phyloP scores from a whole-genome alignment of 208 protist genomes.

The Porcisia hertigi region DNA sequence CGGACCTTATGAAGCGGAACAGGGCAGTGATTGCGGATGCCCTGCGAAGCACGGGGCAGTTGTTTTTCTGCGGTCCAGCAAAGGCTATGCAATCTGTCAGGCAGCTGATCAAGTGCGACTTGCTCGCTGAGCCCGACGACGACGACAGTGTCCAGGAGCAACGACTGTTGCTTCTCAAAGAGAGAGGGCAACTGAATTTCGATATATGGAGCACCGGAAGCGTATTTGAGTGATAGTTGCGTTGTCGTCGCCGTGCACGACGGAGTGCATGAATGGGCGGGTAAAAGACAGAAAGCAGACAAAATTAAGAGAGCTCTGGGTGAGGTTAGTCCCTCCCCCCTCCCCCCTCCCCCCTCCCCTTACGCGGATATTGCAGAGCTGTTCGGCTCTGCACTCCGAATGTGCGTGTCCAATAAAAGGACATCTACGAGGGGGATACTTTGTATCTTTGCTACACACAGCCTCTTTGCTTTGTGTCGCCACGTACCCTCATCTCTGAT shows the following conservation, averaged over 20 bases:
- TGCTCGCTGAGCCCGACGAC: slow-evolving; percentile 65
- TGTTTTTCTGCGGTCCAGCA: slow-evolving; percentile 81
- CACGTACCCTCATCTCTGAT: neutral
- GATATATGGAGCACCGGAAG: slow-evolving; percentile 74
- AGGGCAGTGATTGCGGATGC: slow-evolving; percentile 25
- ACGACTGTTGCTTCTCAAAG: slow-evolving; percentile 56
- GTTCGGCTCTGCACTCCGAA: neutral
- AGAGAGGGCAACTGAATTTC: slow-evolving; percentile 62
- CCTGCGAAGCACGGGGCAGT: slow-evolving; percentile 33
- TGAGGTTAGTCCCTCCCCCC: neutral
- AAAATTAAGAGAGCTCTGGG: neutral
- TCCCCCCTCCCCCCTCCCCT: neutral
- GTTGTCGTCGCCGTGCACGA: neutral
- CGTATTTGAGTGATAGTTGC: slow-evolving; percentile 39
- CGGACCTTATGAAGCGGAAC: slow-evolving; percentile 55
- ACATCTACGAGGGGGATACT: neutral
- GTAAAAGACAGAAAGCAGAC: neutral
- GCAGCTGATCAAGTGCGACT: slow-evolving; percentile 35
- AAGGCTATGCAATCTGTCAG: slow-evolving; percentile 56
- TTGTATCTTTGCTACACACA: neutral
- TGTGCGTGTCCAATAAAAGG: neutral
- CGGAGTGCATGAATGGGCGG: neutral
- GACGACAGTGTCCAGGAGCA: slow-evolving; percentile 77
- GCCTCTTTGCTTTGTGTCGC: neutral
- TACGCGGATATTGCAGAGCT: neutral